A percentile compares a stretch with the other conserved stretches of the same genome.
These are phyloP conservation scores for Aspergillus nanangensis DNA, from an alignment of 495 filamentous ascomycete genomes.

Conservation along the genomic window DNA sequence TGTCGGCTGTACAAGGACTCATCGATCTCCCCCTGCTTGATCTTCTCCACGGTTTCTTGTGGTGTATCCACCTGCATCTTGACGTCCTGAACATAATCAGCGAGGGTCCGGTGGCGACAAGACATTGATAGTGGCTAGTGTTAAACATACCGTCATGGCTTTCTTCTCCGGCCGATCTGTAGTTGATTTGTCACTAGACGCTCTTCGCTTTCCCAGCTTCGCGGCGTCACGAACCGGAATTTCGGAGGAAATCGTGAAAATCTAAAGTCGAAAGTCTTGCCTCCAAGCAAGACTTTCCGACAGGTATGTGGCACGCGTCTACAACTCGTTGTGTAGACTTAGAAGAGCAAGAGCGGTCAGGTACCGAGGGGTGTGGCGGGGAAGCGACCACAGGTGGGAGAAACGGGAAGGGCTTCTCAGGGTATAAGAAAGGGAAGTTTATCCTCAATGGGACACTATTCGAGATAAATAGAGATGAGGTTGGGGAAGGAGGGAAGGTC, in stretches of 20 bases:
- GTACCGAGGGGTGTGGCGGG: constrained; percentile 18
- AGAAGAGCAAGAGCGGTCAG: constrained; percentile 23
- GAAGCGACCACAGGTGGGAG: constrained; percentile 1
- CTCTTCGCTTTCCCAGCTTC: constrained; percentile 82
- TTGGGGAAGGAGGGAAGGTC: constrained; percentile 13
- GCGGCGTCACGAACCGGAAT: constrained; percentile 49
- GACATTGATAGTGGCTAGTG: not conserved
- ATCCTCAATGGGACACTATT: not conserved
- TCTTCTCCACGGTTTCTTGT: constrained; percentile 48
- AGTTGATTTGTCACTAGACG: constrained; percentile 65
- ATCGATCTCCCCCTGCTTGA: constrained; percentile 77
- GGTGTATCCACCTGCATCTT: constrained; percentile 79
- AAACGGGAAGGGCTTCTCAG: constrained; percentile 12
- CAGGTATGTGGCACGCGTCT: constrained; percentile 20
- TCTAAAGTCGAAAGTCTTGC: constrained; percentile 45
- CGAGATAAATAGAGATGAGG: constrained; percentile 13
- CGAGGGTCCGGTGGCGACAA: not conserved
- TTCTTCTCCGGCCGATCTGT: constrained; percentile 66
- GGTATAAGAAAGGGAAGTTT: constrained; percentile 6
- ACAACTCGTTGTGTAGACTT: constrained; percentile 28
- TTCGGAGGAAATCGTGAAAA: constrained; percentile 52
- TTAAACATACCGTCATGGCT: constrained; percentile 72
- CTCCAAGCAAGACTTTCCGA: constrained; percentile 47
- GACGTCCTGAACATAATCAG: constrained; percentile 47
- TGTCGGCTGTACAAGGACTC: constrained; percentile 97